phyloP scores from a whole-genome alignment of 116 monocot genomes.

The Zostera marina region DNA sequence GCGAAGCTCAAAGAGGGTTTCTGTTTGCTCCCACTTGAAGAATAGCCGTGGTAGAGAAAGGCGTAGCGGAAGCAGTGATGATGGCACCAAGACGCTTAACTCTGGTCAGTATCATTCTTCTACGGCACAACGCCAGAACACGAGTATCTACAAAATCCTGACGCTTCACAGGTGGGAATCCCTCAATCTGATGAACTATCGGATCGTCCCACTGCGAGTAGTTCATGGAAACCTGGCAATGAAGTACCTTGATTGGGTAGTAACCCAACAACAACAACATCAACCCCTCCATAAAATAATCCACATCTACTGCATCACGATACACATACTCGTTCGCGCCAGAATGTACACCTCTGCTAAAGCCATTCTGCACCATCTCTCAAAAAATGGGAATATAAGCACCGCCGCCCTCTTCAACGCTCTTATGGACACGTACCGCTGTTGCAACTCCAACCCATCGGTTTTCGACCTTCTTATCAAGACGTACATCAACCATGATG shows the following conservation, averaged over 20 bases:
- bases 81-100: no score
- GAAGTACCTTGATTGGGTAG: slow-evolving; percentile 27
- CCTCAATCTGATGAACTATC: slow-evolving; percentile 35
- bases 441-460: slow-evolving; percentile 25
- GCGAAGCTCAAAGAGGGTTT: no score
- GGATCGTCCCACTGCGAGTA: slow-evolving; percentile 13
- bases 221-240: slow-evolving; percentile 32
- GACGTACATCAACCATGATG: slow-evolving; percentile 23
- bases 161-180: slow-evolving; percentile 42
- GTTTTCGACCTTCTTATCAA: slow-evolving; percentile 38
- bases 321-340: slow-evolving; percentile 27
- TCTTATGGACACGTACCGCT: slow-evolving; percentile 21
- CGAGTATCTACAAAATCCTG: slow-evolving; percentile 20
- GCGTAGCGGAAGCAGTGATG: no score
- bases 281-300: slow-evolving; percentile 10
- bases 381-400: slow-evolving; percentile 3
- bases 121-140: slow-evolving; percentile 1
- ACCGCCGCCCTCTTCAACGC: slow-evolving; percentile 16
- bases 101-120: not conserved
- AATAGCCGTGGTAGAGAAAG: no score
- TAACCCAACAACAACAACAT: no score
- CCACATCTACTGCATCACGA: slow-evolving; percentile 18
- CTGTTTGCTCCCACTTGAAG: no score
- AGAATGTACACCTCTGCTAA: slow-evolving; percentile 30
- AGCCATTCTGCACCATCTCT: slow-evolving; percentile 23